Evolutionary conservation across 805 yeast genomes (phyloP).

Genomic region (Cyberlindnera sargentensis): DNA sequence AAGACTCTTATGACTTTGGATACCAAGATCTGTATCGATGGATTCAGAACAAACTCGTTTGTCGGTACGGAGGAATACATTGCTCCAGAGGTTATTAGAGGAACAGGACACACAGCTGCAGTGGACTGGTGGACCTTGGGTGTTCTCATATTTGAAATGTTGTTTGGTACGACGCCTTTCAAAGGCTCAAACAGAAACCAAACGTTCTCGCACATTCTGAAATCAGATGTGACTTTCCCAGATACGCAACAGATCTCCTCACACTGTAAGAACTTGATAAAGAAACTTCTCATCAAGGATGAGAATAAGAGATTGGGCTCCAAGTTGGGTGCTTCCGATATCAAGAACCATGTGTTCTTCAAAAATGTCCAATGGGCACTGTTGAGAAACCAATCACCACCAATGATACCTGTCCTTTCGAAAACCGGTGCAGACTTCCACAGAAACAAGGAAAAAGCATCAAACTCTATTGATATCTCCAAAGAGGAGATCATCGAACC

Average conservation of each 20-base stretch:
- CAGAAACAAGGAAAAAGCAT: conserved; percentile 21
- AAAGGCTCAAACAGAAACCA: conserved; percentile 85
- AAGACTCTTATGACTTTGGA: conserved; percentile 62
- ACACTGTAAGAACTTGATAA: conserved; percentile 70
- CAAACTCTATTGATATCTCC: conserved; percentile 23
- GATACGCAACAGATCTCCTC: conserved; percentile 64
- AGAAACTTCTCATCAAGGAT: conserved; percentile 79
- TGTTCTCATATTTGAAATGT: conserved; percentile 86
- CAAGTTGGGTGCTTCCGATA: conserved; percentile 90
- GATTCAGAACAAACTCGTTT: conserved; percentile 94
- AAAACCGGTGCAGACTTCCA: conserved; percentile 46
- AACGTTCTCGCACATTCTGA: conserved; percentile 83
- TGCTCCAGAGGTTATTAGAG: conserved; percentile 96
- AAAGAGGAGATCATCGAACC: conserved; percentile 17
- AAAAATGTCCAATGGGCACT: conserved; percentile 94
- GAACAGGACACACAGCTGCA: conserved; percentile 95
- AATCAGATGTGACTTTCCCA: conserved; percentile 74
- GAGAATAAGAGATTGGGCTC: conserved; percentile 87
- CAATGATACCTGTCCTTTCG: conserved; percentile 82
- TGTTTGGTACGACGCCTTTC: conserved; percentile 93
- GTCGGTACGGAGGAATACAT: conserved; percentile 99
- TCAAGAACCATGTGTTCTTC: conserved; percentile 86
- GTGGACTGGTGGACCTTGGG: conserved; percentile 99
- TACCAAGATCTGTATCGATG: conserved; percentile 92
- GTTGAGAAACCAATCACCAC: conserved; percentile 87